Base-by-base conservation (phyloP, 805 yeast genomes). In the Teunomyces tritomae region DNA sequence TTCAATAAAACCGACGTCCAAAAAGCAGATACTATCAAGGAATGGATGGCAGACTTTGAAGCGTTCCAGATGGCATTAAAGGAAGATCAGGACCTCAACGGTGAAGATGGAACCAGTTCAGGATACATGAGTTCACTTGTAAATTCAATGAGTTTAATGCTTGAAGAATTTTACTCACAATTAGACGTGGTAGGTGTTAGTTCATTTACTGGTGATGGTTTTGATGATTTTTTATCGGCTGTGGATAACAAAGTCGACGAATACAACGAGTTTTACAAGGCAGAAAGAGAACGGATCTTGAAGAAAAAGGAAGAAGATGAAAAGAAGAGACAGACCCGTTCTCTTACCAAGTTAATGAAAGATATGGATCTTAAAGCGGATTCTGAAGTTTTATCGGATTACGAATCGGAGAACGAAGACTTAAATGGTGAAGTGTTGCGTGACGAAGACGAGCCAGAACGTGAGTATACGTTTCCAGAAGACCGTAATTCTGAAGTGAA, bases 31-130 rank as follows among this genome's bases (percentile, higher is more conserved):
- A 90, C 91, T 70, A 97, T 96, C 17, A 84, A 82, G 61, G 95
- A 89, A 55, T 94, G 99, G 99, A 89, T 94, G 97, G 80, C 85
- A 2, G 99, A 94, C 68, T 94, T 94, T 65, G 97, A 92, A 65
- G 76, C 82, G 11, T 94, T 94, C 74, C 98, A 92, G 66, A 71
- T 68, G 17, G 96, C 96, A 1, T 71, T 92, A 47, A 76, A 77
- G 53, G 74, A 76, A 28, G 86, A 85, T 62, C 82, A 83, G 50
- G 90, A 87, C 41, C 67, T 79, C 43, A 85, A 80, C 54, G 85
- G 83, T 32, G 82, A 78, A 44, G 80, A 78, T 20, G 77, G 79
- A 5, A 67, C 77, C 17, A 80, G 84, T 3, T 83, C 92, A 2
- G 97, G 97, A 2, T 94, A 94, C 66, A 94, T 94, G 99, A 82